Conservation (phyloP, 208 protist genomes). For the Polymyxa betae region DNA sequence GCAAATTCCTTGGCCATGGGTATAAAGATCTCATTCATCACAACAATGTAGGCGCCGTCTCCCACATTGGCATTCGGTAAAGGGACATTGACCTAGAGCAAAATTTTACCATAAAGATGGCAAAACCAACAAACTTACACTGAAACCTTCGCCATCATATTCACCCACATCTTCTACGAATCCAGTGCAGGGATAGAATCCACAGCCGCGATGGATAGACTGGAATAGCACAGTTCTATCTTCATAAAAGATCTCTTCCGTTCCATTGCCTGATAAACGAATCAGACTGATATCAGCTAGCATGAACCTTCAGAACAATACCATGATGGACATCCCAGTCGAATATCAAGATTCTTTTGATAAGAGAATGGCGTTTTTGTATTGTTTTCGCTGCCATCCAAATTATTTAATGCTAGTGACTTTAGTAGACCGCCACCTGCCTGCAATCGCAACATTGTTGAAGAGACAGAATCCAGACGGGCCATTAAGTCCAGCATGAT, state of each 20-base stretch:
- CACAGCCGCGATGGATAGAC: constrained; percentile 7
- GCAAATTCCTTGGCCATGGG: constrained; percentile 83
- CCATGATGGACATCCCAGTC: constrained; percentile 92
- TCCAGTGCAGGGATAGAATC: constrained; percentile 89
- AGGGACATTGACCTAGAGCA: constrained; percentile 93
- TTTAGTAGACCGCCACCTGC: constrained; percentile 61
- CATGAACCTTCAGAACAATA: constrained; percentile 78
- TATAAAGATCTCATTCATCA: constrained; percentile 87
- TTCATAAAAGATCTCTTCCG: constrained; percentile 67
- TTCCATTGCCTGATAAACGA: not conserved
- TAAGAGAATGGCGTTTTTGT: not conserved
- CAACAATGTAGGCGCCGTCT: constrained; percentile 88
- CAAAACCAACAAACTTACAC: constrained; percentile 64
- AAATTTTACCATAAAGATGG: not conserved
- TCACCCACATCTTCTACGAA: constrained; percentile 63
- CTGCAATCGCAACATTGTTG: constrained; percentile 72
- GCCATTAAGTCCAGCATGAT: constrained; percentile 61
- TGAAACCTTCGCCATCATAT: constrained; percentile 79
- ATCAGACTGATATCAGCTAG: not conserved
- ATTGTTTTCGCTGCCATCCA: not conserved
- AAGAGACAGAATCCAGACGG: constrained; percentile 70
- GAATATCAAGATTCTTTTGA: constrained; percentile 81
- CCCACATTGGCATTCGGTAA: constrained; percentile 82
- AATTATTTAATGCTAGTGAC: not conserved
- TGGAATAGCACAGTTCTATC: constrained; percentile 54